phyloP scores from a whole-genome alignment of 2,329 filamentous ascomycete species.

The Phoma sp. region DNA sequence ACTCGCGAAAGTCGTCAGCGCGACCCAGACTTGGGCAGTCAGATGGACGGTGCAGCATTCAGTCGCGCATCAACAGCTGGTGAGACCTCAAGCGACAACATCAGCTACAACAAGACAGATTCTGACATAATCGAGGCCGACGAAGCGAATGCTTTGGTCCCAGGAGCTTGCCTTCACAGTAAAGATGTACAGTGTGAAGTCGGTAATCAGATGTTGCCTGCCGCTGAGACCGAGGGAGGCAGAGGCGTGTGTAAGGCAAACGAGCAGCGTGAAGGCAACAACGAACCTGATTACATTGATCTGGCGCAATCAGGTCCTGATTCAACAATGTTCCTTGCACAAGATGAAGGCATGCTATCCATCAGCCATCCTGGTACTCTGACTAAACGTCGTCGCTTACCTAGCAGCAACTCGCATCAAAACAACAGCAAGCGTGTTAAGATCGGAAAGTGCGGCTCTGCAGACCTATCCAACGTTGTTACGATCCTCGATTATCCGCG shows the following conservation, averaged over 20 bases:
- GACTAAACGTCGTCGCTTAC: slow-evolving; percentile 11
- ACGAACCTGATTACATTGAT: slow-evolving; percentile 5
- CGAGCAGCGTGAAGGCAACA: background rate
- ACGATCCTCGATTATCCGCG: no score
- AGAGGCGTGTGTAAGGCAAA: background rate
- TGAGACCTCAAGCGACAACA: background rate
- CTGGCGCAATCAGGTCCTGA: background rate
- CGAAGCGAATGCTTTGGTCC: background rate
- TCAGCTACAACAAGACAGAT: background rate
- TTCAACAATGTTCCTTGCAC: background rate
- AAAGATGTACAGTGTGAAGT: no score
- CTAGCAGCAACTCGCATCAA: background rate
- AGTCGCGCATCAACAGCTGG: slow-evolving; percentile 6
- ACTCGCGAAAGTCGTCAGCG: background rate
- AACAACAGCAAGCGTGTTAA: slow-evolving; percentile 1
- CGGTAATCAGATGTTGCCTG: no score
- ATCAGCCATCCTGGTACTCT: slow-evolving; percentile 27
- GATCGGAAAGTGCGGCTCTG: background rate
- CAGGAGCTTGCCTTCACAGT: background rate
- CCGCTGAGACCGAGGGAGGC: background rate
- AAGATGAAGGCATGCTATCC: slow-evolving; percentile 2
- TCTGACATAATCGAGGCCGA: slow-evolving; percentile 5
- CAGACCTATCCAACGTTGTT: background rate
- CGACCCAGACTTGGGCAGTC: background rate
- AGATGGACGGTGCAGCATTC: slow-evolving; percentile 17